Conservation (phyloP, 352 stramenopile genomes). For the Pythium aristosporum region DNA sequence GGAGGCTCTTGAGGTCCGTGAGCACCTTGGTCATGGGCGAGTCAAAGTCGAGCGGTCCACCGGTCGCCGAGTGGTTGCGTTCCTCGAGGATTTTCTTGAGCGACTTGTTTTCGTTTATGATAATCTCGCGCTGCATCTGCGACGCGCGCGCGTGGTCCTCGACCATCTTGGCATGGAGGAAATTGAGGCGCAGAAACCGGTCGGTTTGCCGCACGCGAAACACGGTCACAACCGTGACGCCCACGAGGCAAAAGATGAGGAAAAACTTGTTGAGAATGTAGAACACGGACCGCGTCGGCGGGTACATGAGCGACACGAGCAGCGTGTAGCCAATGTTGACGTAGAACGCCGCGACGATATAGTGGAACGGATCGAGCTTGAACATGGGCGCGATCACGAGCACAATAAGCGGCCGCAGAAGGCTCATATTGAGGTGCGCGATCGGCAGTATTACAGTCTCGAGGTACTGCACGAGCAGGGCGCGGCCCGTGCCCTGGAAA, state of each 20-base stretch:
- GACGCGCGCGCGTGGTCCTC: constrained; percentile 66
- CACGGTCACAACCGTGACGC: constrained; percentile 51
- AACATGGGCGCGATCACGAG: constrained; percentile 65
- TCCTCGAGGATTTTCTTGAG: constrained; percentile 84
- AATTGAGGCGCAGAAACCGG: constrained; percentile 73
- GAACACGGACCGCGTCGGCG: constrained; percentile 48
- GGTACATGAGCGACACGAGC: constrained; percentile 60
- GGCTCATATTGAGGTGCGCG: constrained; percentile 60
- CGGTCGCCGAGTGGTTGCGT: constrained; percentile 32
- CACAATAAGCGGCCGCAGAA: constrained; percentile 63
- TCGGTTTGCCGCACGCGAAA: constrained; percentile 75
- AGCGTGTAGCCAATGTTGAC: constrained; percentile 70
- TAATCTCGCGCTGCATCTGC: constrained; percentile 74
- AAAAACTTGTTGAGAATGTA: constrained; percentile 79
- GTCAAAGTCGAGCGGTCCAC: constrained; percentile 61
- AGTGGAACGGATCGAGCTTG: constrained; percentile 75
- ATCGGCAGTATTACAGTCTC: constrained; percentile 68
- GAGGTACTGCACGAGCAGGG: constrained; percentile 49
- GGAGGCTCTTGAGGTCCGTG: constrained; percentile 71
- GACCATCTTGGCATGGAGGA: constrained; percentile 69
- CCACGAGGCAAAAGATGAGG: constrained; percentile 59
- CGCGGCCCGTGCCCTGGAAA: constrained; percentile 44
- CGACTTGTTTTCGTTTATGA: constrained; percentile 84
- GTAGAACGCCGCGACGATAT: constrained; percentile 56
- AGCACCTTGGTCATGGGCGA: constrained; percentile 81